Conservation (phyloP, 768 basidiomycete species). For the Xerocomus spinulosus region DNA sequence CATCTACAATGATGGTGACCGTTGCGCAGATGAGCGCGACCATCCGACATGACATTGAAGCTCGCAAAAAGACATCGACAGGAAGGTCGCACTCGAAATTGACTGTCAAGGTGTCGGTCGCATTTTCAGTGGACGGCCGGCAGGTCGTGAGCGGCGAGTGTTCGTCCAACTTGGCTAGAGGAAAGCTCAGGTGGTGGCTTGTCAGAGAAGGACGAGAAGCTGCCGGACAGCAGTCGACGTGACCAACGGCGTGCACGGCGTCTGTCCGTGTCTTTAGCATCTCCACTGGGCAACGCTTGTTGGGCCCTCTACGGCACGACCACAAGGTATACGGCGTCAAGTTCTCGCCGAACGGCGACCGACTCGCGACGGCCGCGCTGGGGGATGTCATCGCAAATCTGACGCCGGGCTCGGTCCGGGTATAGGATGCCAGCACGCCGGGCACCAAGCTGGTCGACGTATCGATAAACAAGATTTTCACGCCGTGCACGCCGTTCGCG, state of each 20-base stretch:
- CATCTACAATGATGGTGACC: too few species aligned
- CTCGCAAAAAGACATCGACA: not conserved
- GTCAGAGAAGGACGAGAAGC: not conserved
- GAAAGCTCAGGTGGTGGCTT: conserved; percentile 1
- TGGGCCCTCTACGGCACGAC: conserved; percentile 5
- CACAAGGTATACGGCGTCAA: conserved; percentile 3
- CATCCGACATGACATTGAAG: too few species aligned
- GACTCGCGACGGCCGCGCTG: not conserved
- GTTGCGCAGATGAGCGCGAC: too few species aligned
- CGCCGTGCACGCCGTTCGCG: conserved; percentile 1
- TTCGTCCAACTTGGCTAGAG: not conserved
- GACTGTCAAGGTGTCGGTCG: conserved; percentile 5
- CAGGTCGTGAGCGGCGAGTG: conserved; percentile 7
- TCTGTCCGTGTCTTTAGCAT: conserved; percentile 6
- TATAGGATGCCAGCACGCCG: conserved; percentile 2
- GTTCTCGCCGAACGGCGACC: conserved; percentile 3
- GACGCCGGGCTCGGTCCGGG: not conserved
- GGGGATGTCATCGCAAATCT: not conserved
- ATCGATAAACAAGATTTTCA: conserved; percentile 1
- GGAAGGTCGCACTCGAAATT: conserved; percentile 3
- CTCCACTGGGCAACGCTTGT: not conserved
- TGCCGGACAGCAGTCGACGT: not conserved
- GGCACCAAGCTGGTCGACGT: conserved; percentile 5
- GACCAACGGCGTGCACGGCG: not conserved
- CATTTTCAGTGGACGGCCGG: conserved; percentile 3